These are phyloP conservation scores for Euptelea pleiosperma DNA, from an alignment of 164 flowering plant genomes.

Conservation along the genomic window DNA sequence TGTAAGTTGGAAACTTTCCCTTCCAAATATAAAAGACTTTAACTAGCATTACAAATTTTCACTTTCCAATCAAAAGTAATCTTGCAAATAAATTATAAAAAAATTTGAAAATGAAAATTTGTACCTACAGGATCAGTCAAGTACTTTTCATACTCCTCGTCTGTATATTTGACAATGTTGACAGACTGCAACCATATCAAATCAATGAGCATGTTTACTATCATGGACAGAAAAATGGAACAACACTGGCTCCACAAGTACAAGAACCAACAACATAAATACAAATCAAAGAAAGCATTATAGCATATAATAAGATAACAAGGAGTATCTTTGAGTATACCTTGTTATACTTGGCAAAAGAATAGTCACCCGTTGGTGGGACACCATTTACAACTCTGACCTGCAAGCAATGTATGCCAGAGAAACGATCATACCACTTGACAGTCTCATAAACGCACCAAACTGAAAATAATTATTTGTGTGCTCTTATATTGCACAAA, in stretches of 20 bases:
- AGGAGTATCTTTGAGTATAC: slow-evolving; percentile 25
- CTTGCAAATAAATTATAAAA: neutral
- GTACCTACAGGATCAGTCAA: slow-evolving; percentile 90
- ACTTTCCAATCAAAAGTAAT: neutral
- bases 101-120: slow-evolving; percentile 11
- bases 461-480: neutral
- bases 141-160: slow-evolving; percentile 92
- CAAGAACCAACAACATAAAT: neutral
- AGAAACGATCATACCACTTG: slow-evolving; percentile 4
- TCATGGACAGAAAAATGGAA: too few species aligned
- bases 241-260: too few species aligned
- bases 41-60: neutral
- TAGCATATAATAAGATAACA: neutral
- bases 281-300: neutral
- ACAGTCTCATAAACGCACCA: neutral
- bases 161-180: slow-evolving; percentile 75
- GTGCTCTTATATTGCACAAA: neutral
- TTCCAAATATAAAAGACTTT: neutral
- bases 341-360: slow-evolving; percentile 98
- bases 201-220: neutral
- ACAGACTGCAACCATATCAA: slow-evolving; percentile 61
- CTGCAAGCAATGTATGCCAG: slow-evolving; percentile 34
- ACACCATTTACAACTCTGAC: slow-evolving; percentile 93
- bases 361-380: slow-evolving; percentile 93
- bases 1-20: neutral